These are phyloP conservation scores for Hyphopichia wangnamkhiaoensis DNA, from an alignment of 1,139 yeast genomes.

Conservation along the genomic window DNA sequence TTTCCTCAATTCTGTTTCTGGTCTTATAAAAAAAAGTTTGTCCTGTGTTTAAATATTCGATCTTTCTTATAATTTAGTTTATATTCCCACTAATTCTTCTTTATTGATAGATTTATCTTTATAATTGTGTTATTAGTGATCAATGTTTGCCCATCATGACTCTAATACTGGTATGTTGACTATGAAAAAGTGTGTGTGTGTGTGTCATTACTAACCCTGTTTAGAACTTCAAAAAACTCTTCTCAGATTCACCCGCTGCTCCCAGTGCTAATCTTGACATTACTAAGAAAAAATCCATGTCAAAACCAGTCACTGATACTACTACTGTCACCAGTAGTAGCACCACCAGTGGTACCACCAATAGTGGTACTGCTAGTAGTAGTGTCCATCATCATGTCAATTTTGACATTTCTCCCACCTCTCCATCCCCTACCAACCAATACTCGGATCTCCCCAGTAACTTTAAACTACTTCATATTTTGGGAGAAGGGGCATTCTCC, in stretches of 20 bases:
- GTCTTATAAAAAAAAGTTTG: no score
- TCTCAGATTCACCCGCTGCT: constrained; percentile 2
- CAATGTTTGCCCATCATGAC: constrained; percentile 20
- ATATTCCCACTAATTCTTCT: no score
- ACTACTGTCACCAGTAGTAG: neutral
- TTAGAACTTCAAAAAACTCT: constrained; percentile 13
- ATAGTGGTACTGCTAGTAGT: neutral
- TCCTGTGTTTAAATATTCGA: no score
- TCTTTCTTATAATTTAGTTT: no score
- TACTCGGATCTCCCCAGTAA: constrained; percentile 20
- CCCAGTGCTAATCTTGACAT: neutral
- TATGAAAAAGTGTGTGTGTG: no score
- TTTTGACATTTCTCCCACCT: neutral
- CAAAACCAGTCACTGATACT: no score
- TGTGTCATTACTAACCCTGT: no score
- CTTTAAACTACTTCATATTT: constrained; percentile 23
- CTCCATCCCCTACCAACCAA: neutral
- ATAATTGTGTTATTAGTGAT: no score
- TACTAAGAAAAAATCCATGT: no score
- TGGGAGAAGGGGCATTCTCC: constrained; percentile 92
- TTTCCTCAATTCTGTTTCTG: no score
- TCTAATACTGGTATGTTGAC: constrained; percentile 20
- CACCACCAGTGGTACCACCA: neutral
- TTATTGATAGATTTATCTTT: no score
- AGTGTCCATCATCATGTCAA: neutral